Base-by-base conservation (phyloP, 1,139 yeast species). In the Tardiomyces blankii region DNA sequence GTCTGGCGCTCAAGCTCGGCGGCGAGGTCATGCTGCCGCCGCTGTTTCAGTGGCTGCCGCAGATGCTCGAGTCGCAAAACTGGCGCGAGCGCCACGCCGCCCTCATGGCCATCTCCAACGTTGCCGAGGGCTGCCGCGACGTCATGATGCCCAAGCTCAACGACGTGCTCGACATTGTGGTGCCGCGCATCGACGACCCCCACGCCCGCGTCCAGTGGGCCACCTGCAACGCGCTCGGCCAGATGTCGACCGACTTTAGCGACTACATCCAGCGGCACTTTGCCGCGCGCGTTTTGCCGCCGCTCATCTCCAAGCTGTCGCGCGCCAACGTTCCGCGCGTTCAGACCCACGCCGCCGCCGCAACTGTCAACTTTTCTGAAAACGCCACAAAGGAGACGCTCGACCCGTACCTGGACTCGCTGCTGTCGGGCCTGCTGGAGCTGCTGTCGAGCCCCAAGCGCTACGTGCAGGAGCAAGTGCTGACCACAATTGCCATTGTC, bases 11-110 rank as follows among this genome's bases (percentile, higher is more conserved):
- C 54, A 82, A 78, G 58, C 72, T 91, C 46, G 89, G 85, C 39
- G 97, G 96, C 40, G 82, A 81, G 59, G 73, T 82, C 9, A 72
- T 91, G 52, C 93, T 95, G 14, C 82, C 81, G 19, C 94, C 95
- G 19, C 70, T 91, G 48, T 91, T 91, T 67, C 87, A 82, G 59
- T 84, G 79, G 65, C 71, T 91, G 51, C 96, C 96, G 13, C 77
- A 77, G 46, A 83, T 91, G 95, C 67, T 85, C 32, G 71, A 71
- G 48, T 82, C 95, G 1, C 60, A 68, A 38, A 76, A 78, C 51
- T 91, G 98, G 98, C 81, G 95, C 63, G 95, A 88, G 64, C 82
- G 96, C 51, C 96, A 88, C 64, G 98, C 96, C 14, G 95, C 97
- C 2, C 70, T 91, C 48, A 91, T 91, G 97, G 97, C 96, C 0